Evolutionary conservation across 441 rosid genomes (phyloP).

Genomic region (Brassica hybrid): DNA sequence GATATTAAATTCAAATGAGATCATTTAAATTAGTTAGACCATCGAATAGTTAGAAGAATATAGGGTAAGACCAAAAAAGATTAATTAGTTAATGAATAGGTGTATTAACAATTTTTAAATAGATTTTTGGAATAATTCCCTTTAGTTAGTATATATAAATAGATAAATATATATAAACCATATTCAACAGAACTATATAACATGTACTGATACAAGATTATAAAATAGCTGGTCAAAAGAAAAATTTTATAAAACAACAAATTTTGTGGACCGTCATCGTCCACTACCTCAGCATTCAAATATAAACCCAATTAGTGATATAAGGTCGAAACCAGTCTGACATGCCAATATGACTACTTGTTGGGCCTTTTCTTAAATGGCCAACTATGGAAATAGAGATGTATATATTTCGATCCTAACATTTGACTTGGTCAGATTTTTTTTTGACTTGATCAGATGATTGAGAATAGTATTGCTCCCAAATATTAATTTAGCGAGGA

Average conservation of each 20-base stretch:
- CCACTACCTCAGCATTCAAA: not conserved
- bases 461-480: not conserved
- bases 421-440: no score
- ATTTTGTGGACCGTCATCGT: not conserved
- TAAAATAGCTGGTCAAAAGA: not conserved
- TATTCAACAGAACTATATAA: not conserved
- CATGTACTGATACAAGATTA: not conserved
- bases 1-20: no score
- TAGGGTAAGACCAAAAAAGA: no score
- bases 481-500: not conserved
- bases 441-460: not conserved
- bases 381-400: not conserved
- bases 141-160: no score
- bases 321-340: not conserved
- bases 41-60: no score
- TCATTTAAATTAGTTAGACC: no score
- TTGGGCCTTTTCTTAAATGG: not conserved
- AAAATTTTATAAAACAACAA: not conserved
- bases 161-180: no score
- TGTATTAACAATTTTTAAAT: no score
- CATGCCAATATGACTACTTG: not conserved
- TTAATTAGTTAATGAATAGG: no score
- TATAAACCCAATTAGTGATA: conserved; percentile 7
- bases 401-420: not conserved
- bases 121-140: no score